phyloP scores from a whole-genome alignment of 2,329 filamentous ascomycete genomes.

The Pseudogymnoascus sp. region DNA sequence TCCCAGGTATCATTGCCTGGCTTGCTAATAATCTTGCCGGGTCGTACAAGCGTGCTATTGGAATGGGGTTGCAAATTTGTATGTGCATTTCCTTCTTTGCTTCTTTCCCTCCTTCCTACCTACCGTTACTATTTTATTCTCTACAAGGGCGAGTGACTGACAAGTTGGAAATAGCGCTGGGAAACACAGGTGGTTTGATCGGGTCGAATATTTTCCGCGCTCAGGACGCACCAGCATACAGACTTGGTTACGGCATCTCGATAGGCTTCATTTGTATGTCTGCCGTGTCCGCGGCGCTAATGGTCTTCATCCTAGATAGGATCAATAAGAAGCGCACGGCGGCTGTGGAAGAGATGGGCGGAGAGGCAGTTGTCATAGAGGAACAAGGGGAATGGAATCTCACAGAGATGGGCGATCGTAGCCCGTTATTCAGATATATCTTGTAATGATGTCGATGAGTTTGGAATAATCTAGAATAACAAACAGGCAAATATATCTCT shows the following conservation, averaged over 20 bases:
- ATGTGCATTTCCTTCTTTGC: background rate
- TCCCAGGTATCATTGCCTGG: conserved; percentile 40
- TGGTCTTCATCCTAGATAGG: conserved; percentile 33
- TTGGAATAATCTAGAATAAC: background rate
- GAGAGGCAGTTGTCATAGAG: background rate
- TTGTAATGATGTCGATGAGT: background rate
- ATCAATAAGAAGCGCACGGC: conserved; percentile 39
- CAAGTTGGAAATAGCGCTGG: conserved; percentile 19
- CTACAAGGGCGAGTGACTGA: background rate
- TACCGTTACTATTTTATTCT: background rate
- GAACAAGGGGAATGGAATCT: conserved; percentile 6
- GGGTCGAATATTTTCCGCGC: conserved; percentile 14
- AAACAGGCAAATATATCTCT: too few species aligned
- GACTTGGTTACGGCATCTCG: conserved; percentile 14
- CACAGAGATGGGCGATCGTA: conserved; percentile 12
- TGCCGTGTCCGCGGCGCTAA: conserved; percentile 27
- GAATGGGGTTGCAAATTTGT: conserved; percentile 53
- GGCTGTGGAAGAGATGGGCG: background rate
- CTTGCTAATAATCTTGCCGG: conserved; percentile 49
- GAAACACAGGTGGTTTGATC: conserved; percentile 16
- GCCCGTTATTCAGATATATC: conserved; percentile 14
- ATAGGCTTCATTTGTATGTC: conserved; percentile 30
- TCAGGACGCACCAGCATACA: conserved; percentile 10
- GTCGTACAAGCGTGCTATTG: conserved; percentile 45
- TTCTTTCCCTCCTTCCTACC: background rate